Conservation (phyloP, 345 rosid genomes). For the Turnera subulata region DNA sequence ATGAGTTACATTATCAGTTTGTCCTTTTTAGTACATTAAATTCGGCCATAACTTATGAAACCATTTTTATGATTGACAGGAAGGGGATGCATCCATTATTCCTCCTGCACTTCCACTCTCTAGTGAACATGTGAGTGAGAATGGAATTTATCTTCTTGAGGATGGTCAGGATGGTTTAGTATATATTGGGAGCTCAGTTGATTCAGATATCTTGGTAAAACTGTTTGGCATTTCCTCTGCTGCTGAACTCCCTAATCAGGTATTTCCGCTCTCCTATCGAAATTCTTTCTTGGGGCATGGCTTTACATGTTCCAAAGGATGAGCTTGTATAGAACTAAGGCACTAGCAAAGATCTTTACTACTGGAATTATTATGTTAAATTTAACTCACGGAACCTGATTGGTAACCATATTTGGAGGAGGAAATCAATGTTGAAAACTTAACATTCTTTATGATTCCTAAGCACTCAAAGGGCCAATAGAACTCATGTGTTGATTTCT, state of each 20-base stretch:
- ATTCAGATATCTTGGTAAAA: slow-evolving; percentile 56
- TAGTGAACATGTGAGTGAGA: slow-evolving; percentile 74
- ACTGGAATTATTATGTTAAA: too few species aligned
- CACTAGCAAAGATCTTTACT: too few species aligned
- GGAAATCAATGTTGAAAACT: too few species aligned
- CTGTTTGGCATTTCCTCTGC: slow-evolving; percentile 57
- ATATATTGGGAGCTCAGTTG: slow-evolving; percentile 68
- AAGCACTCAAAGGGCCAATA: too few species aligned
- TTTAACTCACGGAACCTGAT: too few species aligned
- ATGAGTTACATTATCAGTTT: slow-evolving; percentile 1
- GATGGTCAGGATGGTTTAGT: slow-evolving; percentile 84
- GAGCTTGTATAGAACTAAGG: too few species aligned
- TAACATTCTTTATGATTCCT: too few species aligned
- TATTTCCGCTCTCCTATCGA: slow-evolving; percentile 10
- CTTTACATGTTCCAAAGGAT: too few species aligned
- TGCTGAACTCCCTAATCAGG: slow-evolving; percentile 74
- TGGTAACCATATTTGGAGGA: too few species aligned
- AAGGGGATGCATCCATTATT: slow-evolving; percentile 47
- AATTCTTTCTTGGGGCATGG: background rate
- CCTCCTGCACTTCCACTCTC: slow-evolving; percentile 76
- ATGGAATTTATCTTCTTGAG: slow-evolving; percentile 90
- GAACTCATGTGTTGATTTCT: too few species aligned
- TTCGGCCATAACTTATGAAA: slow-evolving; percentile 3
- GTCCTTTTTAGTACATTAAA: background rate
- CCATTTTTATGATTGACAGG: slow-evolving; percentile 37